These are phyloP conservation scores for Aspergillus sojae DNA, from an alignment of 2,329 filamentous ascomycete species.

Conservation along the genomic window DNA sequence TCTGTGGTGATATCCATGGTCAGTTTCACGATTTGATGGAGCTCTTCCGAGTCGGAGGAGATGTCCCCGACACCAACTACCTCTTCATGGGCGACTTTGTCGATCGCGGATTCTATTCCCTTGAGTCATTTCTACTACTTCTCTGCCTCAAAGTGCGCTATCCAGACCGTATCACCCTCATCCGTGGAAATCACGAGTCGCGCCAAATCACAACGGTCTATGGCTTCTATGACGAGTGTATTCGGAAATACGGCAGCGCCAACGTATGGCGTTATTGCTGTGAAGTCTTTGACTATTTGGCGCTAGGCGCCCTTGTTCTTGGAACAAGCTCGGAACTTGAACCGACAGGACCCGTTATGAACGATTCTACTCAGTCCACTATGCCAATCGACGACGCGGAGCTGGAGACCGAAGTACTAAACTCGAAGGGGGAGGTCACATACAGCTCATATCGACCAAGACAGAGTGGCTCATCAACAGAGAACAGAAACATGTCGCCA, in stretches of 20 bases:
- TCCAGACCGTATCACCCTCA: constrained; percentile 93
- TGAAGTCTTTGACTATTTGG: constrained; percentile 96
- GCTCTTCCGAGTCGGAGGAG: constrained; percentile 88
- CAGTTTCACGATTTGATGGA: constrained; percentile 98
- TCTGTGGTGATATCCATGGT: constrained; percentile 96
- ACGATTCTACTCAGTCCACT: constrained; percentile 51
- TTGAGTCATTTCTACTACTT: constrained; percentile 94
- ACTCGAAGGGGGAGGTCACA: constrained; percentile 78
- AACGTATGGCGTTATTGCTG: constrained; percentile 98
- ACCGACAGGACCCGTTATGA: constrained; percentile 58
- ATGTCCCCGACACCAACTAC: constrained; percentile 94
- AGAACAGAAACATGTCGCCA: constrained; percentile 42
- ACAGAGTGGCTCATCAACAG: constrained; percentile 36
- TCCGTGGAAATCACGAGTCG: constrained; percentile 93
- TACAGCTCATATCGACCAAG: constrained; percentile 51
- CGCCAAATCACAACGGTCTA: constrained; percentile 97
- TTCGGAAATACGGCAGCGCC: constrained; percentile 92
- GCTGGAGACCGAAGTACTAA: constrained; percentile 90
- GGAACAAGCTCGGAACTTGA: constrained; percentile 71
- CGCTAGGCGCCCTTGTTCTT: constrained; percentile 85
- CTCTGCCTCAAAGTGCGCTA: constrained; percentile 97
- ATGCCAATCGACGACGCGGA: constrained; percentile 66
- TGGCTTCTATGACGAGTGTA: constrained; percentile 96
- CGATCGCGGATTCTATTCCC: constrained; percentile 95
- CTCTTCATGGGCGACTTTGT: constrained; percentile 99